These are phyloP conservation scores for Xylariaceae sp. DNA, from an alignment of 2,329 filamentous ascomycete genomes.

Conservation along the genomic window DNA sequence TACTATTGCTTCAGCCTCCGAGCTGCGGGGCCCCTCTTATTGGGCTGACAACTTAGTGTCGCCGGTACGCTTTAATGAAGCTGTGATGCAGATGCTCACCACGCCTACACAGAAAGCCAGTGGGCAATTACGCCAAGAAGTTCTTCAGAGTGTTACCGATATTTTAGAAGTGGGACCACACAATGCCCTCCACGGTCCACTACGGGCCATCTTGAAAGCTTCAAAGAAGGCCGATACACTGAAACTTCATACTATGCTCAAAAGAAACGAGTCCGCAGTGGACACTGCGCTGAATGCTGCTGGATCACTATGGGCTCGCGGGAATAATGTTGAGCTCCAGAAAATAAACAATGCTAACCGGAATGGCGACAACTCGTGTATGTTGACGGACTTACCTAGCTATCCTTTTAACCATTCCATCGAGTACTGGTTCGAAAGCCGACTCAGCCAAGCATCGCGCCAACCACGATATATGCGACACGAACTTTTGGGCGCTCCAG, in stretches of 20 bases:
- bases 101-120: not conserved
- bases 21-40: slow-evolving; percentile 35
- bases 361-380: not conserved
- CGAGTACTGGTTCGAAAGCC: slow-evolving; percentile 36
- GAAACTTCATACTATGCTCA: slow-evolving; percentile 23
- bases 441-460: slow-evolving; percentile 27
- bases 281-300: slow-evolving; percentile 20
- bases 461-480: slow-evolving; percentile 27
- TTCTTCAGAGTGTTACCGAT: slow-evolving; percentile 17
- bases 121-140: not conserved
- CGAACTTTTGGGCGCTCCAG: slow-evolving; percentile 36
- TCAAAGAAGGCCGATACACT: slow-evolving; percentile 3
- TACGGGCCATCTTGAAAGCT: slow-evolving; percentile 14
- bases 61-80: slow-evolving; percentile 27
- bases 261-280: slow-evolving; percentile 16
- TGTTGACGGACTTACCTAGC: slow-evolving; percentile 32
- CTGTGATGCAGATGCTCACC: slow-evolving; percentile 16
- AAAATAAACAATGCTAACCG: slow-evolving; percentile 2
- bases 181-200: slow-evolving; percentile 44
- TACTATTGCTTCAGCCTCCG: slow-evolving; percentile 4
- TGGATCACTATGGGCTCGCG: slow-evolving; percentile 26
- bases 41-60: slow-evolving; percentile 40
- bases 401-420: slow-evolving; percentile 36
- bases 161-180: slow-evolving; percentile 34
- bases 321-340: slow-evolving; percentile 14